Evolutionary conservation across 495 filamentous ascomycete species (phyloP).

Genomic region (Tirmania nivea): DNA sequence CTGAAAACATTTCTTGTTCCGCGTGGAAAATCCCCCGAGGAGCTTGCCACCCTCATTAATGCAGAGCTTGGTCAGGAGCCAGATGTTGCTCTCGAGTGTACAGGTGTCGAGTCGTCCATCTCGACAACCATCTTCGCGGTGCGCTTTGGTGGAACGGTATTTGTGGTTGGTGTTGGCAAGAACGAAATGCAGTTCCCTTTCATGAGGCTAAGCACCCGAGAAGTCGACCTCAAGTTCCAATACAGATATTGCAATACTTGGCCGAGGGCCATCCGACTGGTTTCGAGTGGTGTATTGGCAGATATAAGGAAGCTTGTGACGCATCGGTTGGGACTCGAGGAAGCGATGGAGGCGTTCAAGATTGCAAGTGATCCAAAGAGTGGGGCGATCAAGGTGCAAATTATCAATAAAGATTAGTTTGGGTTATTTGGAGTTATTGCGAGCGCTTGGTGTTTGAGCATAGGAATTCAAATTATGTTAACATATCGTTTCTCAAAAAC

Average conservation of each 20-base stretch:
- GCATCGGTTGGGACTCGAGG: slow-evolving; percentile 65
- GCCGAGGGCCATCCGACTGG: slow-evolving; percentile 74
- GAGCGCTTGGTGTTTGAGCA: no score
- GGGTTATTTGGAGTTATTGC: slow-evolving; percentile 3
- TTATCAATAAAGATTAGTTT: slow-evolving; percentile 30
- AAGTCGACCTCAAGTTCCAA: slow-evolving; percentile 88
- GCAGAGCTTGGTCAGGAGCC: slow-evolving; percentile 48
- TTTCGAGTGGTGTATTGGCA: slow-evolving; percentile 52
- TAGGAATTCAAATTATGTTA: no score
- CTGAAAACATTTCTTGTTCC: slow-evolving; percentile 62
- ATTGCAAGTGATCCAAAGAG: slow-evolving; percentile 70
- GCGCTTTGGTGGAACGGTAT: slow-evolving; percentile 85
- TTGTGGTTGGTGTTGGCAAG: slow-evolving; percentile 81
- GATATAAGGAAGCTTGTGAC: slow-evolving; percentile 64
- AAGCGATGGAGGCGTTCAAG: slow-evolving; percentile 73
- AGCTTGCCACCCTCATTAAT: slow-evolving; percentile 44
- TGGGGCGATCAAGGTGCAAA: slow-evolving; percentile 89
- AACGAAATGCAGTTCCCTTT: slow-evolving; percentile 87
- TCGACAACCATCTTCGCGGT: slow-evolving; percentile 65
- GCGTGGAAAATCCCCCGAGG: slow-evolving; percentile 39
- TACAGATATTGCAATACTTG: slow-evolving; percentile 91
- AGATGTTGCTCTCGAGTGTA: slow-evolving; percentile 65
- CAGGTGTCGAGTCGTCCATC: slow-evolving; percentile 76
- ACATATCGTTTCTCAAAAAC: no score
- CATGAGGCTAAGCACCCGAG: slow-evolving; percentile 70